These are phyloP conservation scores for Rhynchosporium graminicola DNA, from an alignment of 2,329 filamentous ascomycete genomes.

Conservation along the genomic window DNA sequence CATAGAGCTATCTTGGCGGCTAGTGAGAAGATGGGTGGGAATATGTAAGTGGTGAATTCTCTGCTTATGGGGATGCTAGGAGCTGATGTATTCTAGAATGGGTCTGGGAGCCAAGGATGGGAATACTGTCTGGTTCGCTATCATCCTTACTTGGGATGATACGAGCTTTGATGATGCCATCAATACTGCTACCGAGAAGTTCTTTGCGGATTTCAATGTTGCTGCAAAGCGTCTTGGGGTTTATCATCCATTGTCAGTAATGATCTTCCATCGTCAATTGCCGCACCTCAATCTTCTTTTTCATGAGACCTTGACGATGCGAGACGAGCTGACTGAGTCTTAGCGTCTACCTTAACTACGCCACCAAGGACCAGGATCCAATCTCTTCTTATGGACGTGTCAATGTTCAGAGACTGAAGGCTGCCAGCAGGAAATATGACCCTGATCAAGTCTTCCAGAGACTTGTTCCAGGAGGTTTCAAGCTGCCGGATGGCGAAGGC, in stretches of 20 bases:
- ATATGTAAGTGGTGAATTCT: neutral
- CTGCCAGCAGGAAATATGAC: slow-evolving; percentile 42
- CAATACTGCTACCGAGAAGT: slow-evolving; percentile 1
- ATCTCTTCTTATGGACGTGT: slow-evolving; percentile 45
- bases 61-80: neutral
- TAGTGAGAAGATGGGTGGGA: slow-evolving; percentile 9
- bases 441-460: slow-evolving; percentile 32
- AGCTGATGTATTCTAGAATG: neutral
- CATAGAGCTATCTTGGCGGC: neutral
- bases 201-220: neutral
- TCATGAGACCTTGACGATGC: too few relatives aligned
- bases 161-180: slow-evolving; percentile 1
- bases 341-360: slow-evolving; percentile 44
- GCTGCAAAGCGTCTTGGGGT: slow-evolving; percentile 12
- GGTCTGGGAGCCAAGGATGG: slow-evolving; percentile 10
- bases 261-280: neutral
- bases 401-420: slow-evolving; percentile 43
- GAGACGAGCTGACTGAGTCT: neutral
- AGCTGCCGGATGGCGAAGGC: slow-evolving; percentile 6
- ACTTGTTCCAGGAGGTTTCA: slow-evolving; percentile 23
- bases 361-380: slow-evolving; percentile 45
- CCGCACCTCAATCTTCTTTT: neutral
- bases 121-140: slow-evolving; percentile 7
- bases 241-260: slow-evolving; percentile 15
- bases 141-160: slow-evolving; percentile 8